Percentiles rank a stretch among this genome's conserved stretches.
Evolutionary conservation across 2,329 filamentous ascomycete genomes (phyloP).

Genomic region (Aureobasidium sp.): DNA sequence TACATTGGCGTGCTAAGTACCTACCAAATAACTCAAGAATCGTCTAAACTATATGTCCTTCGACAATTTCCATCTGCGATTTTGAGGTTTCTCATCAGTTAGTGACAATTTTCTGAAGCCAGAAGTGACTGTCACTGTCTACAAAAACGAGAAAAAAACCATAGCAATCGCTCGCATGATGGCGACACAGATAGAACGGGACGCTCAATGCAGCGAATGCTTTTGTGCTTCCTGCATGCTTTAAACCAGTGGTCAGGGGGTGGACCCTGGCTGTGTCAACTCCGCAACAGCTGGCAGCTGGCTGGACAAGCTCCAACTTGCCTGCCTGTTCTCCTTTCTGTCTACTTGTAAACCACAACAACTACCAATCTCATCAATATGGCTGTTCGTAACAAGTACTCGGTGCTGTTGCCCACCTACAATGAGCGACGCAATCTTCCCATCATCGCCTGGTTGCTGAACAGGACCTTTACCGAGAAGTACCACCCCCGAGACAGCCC

Average conservation of each 20-base stretch:
- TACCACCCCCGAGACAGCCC: constrained; percentile 39
- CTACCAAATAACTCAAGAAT: background rate
- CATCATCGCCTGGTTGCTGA: constrained; percentile 89
- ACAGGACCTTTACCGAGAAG: constrained; percentile 85
- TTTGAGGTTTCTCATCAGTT: too few relatives aligned
- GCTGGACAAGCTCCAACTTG: background rate
- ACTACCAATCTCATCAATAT: constrained; percentile 19
- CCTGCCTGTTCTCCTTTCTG: background rate
- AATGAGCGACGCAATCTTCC: constrained; percentile 97
- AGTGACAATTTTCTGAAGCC: background rate
- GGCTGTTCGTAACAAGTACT: constrained; percentile 70
- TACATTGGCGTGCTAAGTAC: background rate
- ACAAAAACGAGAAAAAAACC: background rate
- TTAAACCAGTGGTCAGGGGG: background rate
- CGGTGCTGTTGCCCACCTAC: constrained; percentile 94
- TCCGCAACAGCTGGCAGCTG: constrained; percentile 11
- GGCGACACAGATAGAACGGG: background rate
- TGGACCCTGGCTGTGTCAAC: background rate
- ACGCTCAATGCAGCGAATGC: background rate
- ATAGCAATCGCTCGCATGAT: background rate
- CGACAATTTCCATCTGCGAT: background rate
- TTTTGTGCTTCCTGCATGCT: background rate
- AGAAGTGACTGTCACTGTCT: background rate
- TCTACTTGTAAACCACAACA: background rate
- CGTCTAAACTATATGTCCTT: background rate